phyloP scores from a whole-genome alignment of 2,329 filamentous ascomycete genomes.

The Coniella lustricola region DNA sequence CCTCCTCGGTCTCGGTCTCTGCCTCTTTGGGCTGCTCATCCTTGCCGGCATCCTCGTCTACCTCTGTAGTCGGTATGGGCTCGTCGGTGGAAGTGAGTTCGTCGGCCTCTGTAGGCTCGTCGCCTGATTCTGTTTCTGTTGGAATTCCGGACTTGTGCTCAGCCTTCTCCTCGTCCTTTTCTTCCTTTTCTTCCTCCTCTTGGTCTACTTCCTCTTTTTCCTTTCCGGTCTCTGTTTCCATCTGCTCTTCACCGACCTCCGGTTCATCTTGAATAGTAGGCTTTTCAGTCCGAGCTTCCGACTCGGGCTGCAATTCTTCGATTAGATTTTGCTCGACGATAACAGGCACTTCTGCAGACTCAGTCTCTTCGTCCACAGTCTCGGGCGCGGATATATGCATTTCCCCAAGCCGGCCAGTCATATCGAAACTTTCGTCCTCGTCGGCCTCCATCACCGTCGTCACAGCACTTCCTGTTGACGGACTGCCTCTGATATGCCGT shows the following conservation, averaged over 20 bases:
- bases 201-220: too few relatives aligned
- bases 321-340: conserved; percentile 31
- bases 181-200: too few relatives aligned
- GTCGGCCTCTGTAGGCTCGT: conserved; percentile 20
- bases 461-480: conserved; percentile 71
- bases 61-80: neutral
- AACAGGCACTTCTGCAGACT: conserved; percentile 28
- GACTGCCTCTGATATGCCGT: conserved; percentile 72
- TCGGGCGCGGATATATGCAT: conserved; percentile 46
- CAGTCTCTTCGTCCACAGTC: conserved; percentile 41
- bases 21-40: neutral
- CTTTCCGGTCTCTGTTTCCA: conserved; percentile 19
- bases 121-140: conserved; percentile 13
- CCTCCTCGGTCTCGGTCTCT: conserved; percentile 1
- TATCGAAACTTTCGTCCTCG: conserved; percentile 57
- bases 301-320: conserved; percentile 1
- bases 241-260: conserved; percentile 16
- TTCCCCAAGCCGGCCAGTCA: conserved; percentile 38
- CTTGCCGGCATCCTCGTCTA: neutral
- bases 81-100: conserved; percentile 7
- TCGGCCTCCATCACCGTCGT: conserved; percentile 77
- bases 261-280: neutral
- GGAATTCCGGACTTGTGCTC: conserved; percentile 3
- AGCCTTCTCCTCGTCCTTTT: too few relatives aligned
- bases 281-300: conserved; percentile 24